Evolutionary conservation across 2,329 filamentous ascomycete species (phyloP), one percentile per base, ranked within the genome.

Genomic region (Biscogniauxia mediterranea): DNA sequence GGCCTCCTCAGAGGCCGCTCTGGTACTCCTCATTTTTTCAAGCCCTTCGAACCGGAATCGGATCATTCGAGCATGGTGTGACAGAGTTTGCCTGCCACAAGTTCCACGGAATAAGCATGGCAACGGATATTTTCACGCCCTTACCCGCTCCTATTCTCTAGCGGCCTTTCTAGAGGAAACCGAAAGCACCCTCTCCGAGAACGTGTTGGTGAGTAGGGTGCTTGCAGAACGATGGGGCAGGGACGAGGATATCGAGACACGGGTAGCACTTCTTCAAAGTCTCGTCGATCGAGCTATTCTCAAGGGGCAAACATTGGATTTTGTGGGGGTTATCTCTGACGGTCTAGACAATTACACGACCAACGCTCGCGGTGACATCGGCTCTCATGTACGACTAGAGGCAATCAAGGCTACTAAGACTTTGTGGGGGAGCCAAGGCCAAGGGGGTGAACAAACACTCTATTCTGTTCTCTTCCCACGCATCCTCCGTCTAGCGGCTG

Each of bases 261-360:
- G 81, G 19, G 80, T 83, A 2, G 78, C 84, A 1, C 82, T 89
- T 25, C 74, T 89, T 13, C 80, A 83, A 61, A 84, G 83, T 55
- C 74, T 89, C 26, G 74, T 79, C 1, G 77, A 76, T 38, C 83
- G 80, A 60, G 75, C 75, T 5, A 71, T 83, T 4, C 72, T 86
- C 3, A 73, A 69, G 46, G 71, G 78, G 26, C 76, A 78, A 51
- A 72, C 77, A 3, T 64, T 68, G 5, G 67, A 70, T 2, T 83
- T 87, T 60, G 62, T 84, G 1, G 68, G 70, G 0, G 64, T 86
- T 1, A 74, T 89, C 8, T 71, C 75, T 0, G 82, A 83, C 50
- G 86, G 89, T 0, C 77, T 99, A 26, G 89, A 94, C 66, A 93
- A 99, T 73, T 98, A 98, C 71, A 96, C 92, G 0, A 93, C 92